Evolutionary conservation across 768 basidiomycete species (phyloP).

Genomic region (Hebeloma cylindrosporum): DNA sequence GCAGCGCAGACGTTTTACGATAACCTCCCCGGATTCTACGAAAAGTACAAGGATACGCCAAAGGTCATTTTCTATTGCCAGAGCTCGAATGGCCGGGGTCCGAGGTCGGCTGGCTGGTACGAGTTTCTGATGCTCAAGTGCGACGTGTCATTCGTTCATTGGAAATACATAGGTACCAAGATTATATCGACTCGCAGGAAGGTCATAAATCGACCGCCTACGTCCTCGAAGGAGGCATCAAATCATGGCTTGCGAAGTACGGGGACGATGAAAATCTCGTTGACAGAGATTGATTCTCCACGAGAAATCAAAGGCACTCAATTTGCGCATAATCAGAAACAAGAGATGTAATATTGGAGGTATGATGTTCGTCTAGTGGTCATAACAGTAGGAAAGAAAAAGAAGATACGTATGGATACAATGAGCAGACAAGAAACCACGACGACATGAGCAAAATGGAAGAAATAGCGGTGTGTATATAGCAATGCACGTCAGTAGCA

Average conservation of each 20-base stretch:
- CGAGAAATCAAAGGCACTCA: neutral
- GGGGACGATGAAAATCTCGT: conserved; percentile 7
- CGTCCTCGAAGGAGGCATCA: conserved; percentile 9
- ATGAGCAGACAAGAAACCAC: too few species aligned
- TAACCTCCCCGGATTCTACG: conserved; percentile 40
- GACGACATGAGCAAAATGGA: too few species aligned
- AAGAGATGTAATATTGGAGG: neutral
- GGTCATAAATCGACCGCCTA: conserved; percentile 6
- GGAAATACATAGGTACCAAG: conserved; percentile 15
- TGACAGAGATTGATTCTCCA: neutral
- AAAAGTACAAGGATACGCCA: conserved; percentile 37
- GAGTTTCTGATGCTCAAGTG: conserved; percentile 44
- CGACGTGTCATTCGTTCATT: too few species aligned
- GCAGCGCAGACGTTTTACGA: conserved; percentile 53
- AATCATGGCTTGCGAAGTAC: conserved; percentile 7
- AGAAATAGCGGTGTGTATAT: too few species aligned
- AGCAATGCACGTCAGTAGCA: too few species aligned
- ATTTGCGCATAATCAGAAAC: neutral
- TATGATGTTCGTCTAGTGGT: neutral
- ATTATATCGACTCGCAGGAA: conserved; percentile 6
- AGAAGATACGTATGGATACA: too few species aligned
- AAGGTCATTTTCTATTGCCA: conserved; percentile 56
- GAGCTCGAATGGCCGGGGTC: conserved; percentile 51
- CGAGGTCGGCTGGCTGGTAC: conserved; percentile 57
- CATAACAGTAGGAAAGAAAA: too few species aligned